Evolutionary conservation across 2,329 filamentous ascomycete species (phyloP).

Genomic region (Colletotrichum somersetense): DNA sequence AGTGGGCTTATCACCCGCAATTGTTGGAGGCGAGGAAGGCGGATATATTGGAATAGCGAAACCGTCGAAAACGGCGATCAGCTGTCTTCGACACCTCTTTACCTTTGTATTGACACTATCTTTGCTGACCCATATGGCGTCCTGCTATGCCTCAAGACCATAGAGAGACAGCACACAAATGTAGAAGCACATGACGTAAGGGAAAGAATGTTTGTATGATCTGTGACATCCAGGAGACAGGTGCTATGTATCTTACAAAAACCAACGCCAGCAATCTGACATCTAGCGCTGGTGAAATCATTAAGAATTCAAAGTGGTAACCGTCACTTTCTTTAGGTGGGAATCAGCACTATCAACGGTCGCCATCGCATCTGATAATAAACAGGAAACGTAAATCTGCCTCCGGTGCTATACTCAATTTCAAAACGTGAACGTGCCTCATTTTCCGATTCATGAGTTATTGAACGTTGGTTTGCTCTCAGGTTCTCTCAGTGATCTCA

Average conservation of each 20-base stretch:
- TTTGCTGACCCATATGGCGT: neutral
- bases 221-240: neutral
- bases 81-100: slow-evolving; percentile 52
- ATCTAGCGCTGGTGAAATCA: neutral
- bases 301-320: neutral
- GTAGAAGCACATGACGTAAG: slow-evolving; percentile 5
- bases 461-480: slow-evolving; percentile 11
- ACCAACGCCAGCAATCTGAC: neutral
- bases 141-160: too few species aligned
- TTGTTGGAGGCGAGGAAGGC: slow-evolving; percentile 19
- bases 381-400: neutral
- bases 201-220: neutral
- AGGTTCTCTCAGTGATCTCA: slow-evolving; percentile 15
- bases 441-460: slow-evolving; percentile 22
- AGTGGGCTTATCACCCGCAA: neutral
- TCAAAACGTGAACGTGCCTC: slow-evolving; percentile 16
- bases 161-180: neutral
- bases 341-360: neutral
- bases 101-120: slow-evolving; percentile 41
- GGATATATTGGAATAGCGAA: slow-evolving; percentile 67
- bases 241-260: neutral
- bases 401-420: neutral
- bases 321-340: neutral
- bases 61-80: slow-evolving; percentile 59
- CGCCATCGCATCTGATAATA: neutral